Conservation (phyloP, 805 yeast species). For the Teunomyces cretensis region DNA sequence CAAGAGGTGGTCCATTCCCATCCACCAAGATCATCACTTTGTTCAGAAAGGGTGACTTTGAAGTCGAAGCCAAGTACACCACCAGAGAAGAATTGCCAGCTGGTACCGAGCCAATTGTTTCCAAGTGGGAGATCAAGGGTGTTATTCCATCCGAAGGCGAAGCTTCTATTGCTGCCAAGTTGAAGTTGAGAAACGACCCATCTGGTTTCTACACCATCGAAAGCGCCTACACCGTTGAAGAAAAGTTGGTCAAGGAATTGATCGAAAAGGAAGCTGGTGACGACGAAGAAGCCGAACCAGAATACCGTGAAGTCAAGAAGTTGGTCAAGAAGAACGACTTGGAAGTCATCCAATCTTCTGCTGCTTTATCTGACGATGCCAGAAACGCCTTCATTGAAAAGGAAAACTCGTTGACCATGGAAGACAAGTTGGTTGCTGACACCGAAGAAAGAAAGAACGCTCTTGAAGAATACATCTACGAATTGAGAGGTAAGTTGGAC, state of each 20-base stretch:
- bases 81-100: constrained; percentile 69
- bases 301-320: constrained; percentile 87
- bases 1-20: constrained; percentile 89
- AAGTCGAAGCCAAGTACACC: constrained; percentile 83
- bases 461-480: constrained; percentile 97
- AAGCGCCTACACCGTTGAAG: constrained; percentile 93
- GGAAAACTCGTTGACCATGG: constrained; percentile 81
- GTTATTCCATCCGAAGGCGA: constrained; percentile 79
- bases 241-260: constrained; percentile 84
- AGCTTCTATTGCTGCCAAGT: constrained; percentile 75
- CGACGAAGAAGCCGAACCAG: constrained; percentile 71
- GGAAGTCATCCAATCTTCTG: constrained; percentile 56
- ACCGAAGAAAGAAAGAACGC: constrained; percentile 99
- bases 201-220: constrained; percentile 93
- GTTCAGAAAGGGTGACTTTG: constrained; percentile 87
- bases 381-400: constrained; percentile 70
- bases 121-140: constrained; percentile 85
- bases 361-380: constrained; percentile 50
- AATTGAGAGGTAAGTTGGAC: constrained; percentile 93
- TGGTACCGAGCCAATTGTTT: constrained; percentile 65
- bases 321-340: constrained; percentile 88
- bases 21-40: constrained; percentile 92
- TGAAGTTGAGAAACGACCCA: constrained; percentile 96
- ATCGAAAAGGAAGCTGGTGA: constrained; percentile 61
- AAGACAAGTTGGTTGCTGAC: constrained; percentile 95